A percentile compares a stretch with the other conserved stretches of the same genome.
phyloP scores from a whole-genome alignment of 1,139 yeast species.

The Yamadazyma triangularis region DNA sequence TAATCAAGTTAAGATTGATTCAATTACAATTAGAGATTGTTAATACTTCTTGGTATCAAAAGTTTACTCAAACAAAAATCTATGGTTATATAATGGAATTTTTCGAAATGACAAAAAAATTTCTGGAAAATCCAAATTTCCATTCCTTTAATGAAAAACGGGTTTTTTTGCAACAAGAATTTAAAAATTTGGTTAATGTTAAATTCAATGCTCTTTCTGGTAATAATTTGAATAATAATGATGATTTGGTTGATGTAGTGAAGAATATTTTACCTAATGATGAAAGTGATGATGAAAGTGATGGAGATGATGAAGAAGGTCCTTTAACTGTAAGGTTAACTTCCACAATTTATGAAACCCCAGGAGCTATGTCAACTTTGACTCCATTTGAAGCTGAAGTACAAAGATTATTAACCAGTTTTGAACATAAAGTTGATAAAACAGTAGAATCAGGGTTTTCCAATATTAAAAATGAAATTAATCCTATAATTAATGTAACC shows the following conservation, averaged over 20 bases:
- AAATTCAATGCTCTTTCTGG: constrained; percentile 7
- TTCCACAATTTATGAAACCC: constrained; percentile 25
- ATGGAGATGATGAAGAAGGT: constrained; percentile 10
- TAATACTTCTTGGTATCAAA: constrained; percentile 4
- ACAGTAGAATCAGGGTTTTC: constrained; percentile 40
- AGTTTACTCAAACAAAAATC: constrained; percentile 1
- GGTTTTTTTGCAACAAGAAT: constrained; percentile 24
- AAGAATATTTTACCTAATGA: constrained; percentile 21
- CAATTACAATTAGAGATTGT: constrained; percentile 2
- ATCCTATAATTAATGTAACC: constrained; percentile 28
- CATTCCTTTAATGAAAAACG: constrained; percentile 15
- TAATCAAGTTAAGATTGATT: constrained; percentile 1
- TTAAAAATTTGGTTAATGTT: constrained; percentile 21
- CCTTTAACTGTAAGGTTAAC: constrained; percentile 24
- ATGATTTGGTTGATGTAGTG: constrained; percentile 17
- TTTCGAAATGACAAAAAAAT: constrained; percentile 5
- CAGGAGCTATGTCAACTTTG: constrained; percentile 11
- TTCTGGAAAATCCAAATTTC: constrained; percentile 9
- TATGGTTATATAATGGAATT: not conserved
- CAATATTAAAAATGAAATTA: constrained; percentile 38
- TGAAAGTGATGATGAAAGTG: constrained; percentile 10
- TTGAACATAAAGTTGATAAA: constrained; percentile 35
- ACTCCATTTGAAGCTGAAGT: constrained; percentile 12
- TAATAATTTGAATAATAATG: constrained; percentile 3
- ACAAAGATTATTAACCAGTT: constrained; percentile 19